phyloP scores from a whole-genome alignment of 768 basidiomycete species.

The Hysterangium stoloniferum region DNA sequence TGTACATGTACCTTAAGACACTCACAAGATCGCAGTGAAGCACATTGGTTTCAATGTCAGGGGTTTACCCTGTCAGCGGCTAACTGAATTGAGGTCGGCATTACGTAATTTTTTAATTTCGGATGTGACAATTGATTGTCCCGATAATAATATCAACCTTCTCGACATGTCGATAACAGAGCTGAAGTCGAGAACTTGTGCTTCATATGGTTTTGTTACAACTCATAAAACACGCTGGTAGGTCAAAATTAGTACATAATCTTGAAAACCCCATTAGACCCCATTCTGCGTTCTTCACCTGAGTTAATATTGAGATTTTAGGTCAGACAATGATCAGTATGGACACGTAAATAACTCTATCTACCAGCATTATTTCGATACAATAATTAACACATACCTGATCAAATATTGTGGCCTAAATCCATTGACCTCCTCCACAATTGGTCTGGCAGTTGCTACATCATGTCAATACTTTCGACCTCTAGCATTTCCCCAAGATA shows the following conservation, averaged over 20 bases:
- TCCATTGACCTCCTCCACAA: slow-evolving; percentile 42
- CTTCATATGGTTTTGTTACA: slow-evolving; percentile 54
- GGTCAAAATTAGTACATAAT: slow-evolving; percentile 16
- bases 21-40: too few relatives aligned
- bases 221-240: slow-evolving; percentile 67
- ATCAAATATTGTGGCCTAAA: slow-evolving; percentile 52
- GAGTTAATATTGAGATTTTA: slow-evolving; percentile 21
- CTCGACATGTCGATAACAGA: neutral
- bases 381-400: slow-evolving; percentile 73
- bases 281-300: neutral
- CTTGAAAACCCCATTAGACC: neutral
- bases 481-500: slow-evolving; percentile 61
- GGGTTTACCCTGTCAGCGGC: neutral
- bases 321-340: slow-evolving; percentile 87
- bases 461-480: slow-evolving; percentile 71
- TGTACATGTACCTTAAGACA: too few relatives aligned
- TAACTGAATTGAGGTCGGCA: neutral
- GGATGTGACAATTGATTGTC: too few relatives aligned
- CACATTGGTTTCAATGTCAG: too few relatives aligned
- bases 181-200: slow-evolving; percentile 33
- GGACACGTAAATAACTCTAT: slow-evolving; percentile 74
- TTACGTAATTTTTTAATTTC: neutral
- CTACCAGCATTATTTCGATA: slow-evolving; percentile 79
- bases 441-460: slow-evolving; percentile 76
- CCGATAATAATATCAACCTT: too few relatives aligned